Percentiles rank a stretch among this genome's conserved stretches.
Conservation (phyloP, 768 basidiomycete genomes). For the Epithele typhae region DNA sequence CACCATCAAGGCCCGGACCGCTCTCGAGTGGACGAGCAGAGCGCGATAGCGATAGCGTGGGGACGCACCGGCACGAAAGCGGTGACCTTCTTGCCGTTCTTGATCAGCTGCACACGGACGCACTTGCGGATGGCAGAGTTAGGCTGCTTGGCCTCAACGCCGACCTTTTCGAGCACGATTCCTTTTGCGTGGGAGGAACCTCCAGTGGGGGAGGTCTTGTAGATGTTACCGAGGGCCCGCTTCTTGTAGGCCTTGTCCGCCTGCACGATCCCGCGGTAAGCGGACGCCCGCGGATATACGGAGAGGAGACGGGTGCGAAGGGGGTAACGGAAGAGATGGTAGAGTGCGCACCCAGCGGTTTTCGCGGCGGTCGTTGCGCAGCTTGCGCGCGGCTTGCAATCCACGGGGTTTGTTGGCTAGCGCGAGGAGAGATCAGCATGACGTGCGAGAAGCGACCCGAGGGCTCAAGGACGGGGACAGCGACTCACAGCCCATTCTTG, state of each 20-base stretch:
- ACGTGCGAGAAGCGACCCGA: not conserved
- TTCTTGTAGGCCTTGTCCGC: conserved; percentile 99
- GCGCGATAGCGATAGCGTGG: conserved; percentile 1
- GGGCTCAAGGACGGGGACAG: conserved; percentile 6
- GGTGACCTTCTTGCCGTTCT: conserved; percentile 99
- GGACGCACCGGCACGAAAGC: conserved; percentile 94
- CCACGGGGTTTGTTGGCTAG: conserved; percentile 98
- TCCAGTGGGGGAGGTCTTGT: conserved; percentile 99
- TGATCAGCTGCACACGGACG: conserved; percentile 99
- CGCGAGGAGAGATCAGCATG: conserved; percentile 11
- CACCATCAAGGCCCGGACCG: conserved; percentile 11
- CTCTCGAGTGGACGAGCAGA: conserved; percentile 1
- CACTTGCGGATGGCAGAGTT: conserved; percentile 99
- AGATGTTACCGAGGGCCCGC: conserved; percentile 97
- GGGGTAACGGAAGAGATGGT: too few species aligned
- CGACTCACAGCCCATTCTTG: conserved; percentile 82
- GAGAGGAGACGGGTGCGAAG: too few species aligned
- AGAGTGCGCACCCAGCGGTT: conserved; percentile 85
- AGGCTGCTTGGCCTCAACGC: conserved; percentile 99
- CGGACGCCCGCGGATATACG: not conserved
- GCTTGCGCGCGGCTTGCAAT: conserved; percentile 97
- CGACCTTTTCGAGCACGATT: conserved; percentile 99
- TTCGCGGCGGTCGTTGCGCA: conserved; percentile 87
- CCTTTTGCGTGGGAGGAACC: conserved; percentile 99
- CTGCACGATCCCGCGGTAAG: conserved; percentile 33